Conservation (phyloP, 1,284 basidiomycete genomes). For the Ceratobasidium sp. region DNA sequence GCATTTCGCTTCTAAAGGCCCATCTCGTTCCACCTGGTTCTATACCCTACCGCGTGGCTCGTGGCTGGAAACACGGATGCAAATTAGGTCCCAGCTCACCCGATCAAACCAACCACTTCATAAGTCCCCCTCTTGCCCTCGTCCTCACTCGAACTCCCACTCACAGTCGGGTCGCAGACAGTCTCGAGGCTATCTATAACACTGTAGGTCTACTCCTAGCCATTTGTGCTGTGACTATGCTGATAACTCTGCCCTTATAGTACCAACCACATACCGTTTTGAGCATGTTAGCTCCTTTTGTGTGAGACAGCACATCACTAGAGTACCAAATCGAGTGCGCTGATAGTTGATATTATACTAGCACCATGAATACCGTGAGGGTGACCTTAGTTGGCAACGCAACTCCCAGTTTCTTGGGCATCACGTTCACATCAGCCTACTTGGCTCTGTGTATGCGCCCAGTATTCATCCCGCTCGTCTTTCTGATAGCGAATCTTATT, state of each 20-base stretch:
- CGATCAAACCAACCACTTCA: constrained; percentile 18
- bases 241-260: no score
- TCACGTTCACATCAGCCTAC: constrained; percentile 12
- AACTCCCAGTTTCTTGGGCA: constrained; percentile 9
- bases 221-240: no score
- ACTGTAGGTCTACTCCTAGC: no score
- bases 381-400: not conserved
- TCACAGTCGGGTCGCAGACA: not conserved
- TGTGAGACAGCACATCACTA: no score
- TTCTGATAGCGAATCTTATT: constrained; percentile 27
- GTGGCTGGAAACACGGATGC: constrained; percentile 36
- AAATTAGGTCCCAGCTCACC: not conserved
- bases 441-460: constrained; percentile 41
- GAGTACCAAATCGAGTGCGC: no score
- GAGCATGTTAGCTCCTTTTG: no score
- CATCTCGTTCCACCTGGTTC: constrained; percentile 23
- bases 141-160: not conserved
- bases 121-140: not conserved
- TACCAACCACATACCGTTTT: no score
- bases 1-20: constrained; percentile 30
- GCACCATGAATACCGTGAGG: not conserved
- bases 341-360: no score
- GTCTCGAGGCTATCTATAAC: no score
- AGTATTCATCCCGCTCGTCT: constrained; percentile 29
- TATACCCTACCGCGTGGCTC: not conserved